Evolutionary conservation across 164 flowering plant species (phyloP), one percentile per base, ranked within the genome.

Genomic region (Dillenia turbinata): DNA sequence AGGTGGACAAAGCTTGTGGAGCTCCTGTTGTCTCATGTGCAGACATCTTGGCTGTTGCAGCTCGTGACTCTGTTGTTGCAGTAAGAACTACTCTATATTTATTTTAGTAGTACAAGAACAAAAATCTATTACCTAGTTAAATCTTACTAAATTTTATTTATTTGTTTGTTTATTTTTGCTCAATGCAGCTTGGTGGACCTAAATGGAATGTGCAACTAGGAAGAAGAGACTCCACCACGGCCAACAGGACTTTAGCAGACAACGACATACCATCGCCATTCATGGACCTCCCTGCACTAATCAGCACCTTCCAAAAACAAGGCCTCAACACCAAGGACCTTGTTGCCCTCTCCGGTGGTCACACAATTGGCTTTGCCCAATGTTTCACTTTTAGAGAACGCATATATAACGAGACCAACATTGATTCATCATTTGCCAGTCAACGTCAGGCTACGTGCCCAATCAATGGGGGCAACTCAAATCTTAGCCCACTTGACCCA

Each of bases 1-100:
- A 19, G 22, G 14, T 5, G 14, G 11, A 52, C 1, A 8, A 9
- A 52, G 14, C 55, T 61, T 78, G 10, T 73, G 75, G 24, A 12
- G 19, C 2, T 40, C n/a, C 19, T 75, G 71, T 70, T 1, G 82
- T 78, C 10, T 78, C 82, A 10, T 78, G 82, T 47, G 82, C 82
- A 0, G 82, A 78, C 45, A 78, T 78, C 16, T 13, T 78, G 13
- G 75, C 79, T 10, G 62, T 78, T 52, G 82, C 79, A 8, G 79
- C 81, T 44, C 69, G 77, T 8, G 81, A 78, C 43, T 64, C 77
- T 17, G 73, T 70, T 5, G 71, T 59, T 60, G 66, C 65, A 13
- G 81, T 78, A 40, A n/a, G 10, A 9, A 6, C 19, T 0, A 2
- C 55, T 52, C 19, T 15, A 52, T 9, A 5, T 52, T 52, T 8